These are phyloP conservation scores for Hippophae tibetana DNA, from an alignment of 306 rosid species.

Conservation along the genomic window DNA sequence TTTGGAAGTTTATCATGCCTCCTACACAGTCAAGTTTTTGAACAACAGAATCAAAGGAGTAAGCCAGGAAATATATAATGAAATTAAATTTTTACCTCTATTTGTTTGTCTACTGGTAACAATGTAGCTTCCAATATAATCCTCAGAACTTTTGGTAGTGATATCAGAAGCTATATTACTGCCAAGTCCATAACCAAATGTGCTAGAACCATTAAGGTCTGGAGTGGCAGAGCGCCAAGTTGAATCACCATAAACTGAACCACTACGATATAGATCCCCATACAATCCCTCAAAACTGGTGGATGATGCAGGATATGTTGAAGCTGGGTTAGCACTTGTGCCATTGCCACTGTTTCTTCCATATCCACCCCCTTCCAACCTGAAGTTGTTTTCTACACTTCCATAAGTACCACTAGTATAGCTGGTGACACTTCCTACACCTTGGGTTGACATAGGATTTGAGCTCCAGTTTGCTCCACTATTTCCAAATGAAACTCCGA, in stretches of 20 bases:
- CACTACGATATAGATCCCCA: constrained; percentile 53
- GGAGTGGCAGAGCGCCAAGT: constrained; percentile 71
- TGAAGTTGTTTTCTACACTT: constrained; percentile 58
- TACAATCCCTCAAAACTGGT: constrained; percentile 74
- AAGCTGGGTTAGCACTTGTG: constrained; percentile 35
- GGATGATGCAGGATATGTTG: constrained; percentile 42
- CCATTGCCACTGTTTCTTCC: constrained; percentile 55
- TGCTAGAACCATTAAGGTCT: constrained; percentile 61
- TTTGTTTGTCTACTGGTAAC: constrained; percentile 69
- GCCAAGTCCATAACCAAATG: constrained; percentile 61
- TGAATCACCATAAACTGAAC: constrained; percentile 52
- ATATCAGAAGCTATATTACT: constrained; percentile 49
- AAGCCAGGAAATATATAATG: constrained; percentile 3
- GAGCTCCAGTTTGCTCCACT: constrained; percentile 54
- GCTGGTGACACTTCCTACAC: constrained; percentile 55
- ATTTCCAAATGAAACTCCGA: constrained; percentile 65
- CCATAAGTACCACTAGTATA: constrained; percentile 54
- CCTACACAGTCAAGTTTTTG: not conserved
- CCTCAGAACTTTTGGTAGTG: constrained; percentile 53
- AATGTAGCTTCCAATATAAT: constrained; percentile 59
- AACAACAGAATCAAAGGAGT: constrained; percentile 1
- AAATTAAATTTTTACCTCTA: constrained; percentile 59
- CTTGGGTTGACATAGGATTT: constrained; percentile 38
- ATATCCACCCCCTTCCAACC: constrained; percentile 60
- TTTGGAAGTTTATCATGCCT: not conserved